Percentiles rank a stretch among this genome's conserved stretches.
Evolutionary conservation across 192 early-diverging fungal species (phyloP).

Genomic region (Funneliformis geosporum): DNA sequence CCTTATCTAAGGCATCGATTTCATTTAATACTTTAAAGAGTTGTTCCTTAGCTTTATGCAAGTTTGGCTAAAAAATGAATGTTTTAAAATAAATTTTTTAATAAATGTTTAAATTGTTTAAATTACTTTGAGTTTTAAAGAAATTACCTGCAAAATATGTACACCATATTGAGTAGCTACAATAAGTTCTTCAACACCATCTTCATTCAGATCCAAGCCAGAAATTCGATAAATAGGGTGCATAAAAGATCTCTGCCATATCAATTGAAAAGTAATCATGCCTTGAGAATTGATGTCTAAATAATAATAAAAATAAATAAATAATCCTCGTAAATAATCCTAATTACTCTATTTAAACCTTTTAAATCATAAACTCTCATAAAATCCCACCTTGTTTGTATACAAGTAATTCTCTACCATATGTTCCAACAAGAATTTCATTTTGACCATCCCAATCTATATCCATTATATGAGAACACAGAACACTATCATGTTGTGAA

Average conservation of each 20-base stretch:
- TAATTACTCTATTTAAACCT: not conserved
- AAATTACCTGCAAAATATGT: slow-evolving; percentile 22
- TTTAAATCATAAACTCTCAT: not conserved
- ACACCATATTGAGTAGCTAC: slow-evolving; percentile 56
- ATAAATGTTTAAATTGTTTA: not conserved
- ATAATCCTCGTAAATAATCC: not conserved
- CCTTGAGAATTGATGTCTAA: not conserved
- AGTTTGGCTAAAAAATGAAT: not conserved
- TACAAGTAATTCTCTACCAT: slow-evolving; percentile 59
- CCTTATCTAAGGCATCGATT: not conserved
- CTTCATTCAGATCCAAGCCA: slow-evolving; percentile 53
- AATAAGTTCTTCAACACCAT: slow-evolving; percentile 56
- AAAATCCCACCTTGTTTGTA: slow-evolving; percentile 49
- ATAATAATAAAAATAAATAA: not conserved
- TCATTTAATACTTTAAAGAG: slow-evolving; percentile 1
- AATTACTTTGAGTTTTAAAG: not conserved
- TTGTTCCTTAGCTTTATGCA: not conserved
- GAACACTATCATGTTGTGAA: slow-evolving; percentile 55
- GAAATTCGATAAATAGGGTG: slow-evolving; percentile 57
- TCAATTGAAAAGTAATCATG: slow-evolving; percentile 34
- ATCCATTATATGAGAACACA: slow-evolving; percentile 58
- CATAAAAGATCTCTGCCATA: slow-evolving; percentile 55
- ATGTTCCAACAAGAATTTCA: slow-evolving; percentile 58
- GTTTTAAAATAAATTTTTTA: not conserved
- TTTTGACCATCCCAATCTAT: slow-evolving; percentile 62